phyloP scores from a whole-genome alignment of 163 green algal genomes.

The Smithsoniella earleae region DNA sequence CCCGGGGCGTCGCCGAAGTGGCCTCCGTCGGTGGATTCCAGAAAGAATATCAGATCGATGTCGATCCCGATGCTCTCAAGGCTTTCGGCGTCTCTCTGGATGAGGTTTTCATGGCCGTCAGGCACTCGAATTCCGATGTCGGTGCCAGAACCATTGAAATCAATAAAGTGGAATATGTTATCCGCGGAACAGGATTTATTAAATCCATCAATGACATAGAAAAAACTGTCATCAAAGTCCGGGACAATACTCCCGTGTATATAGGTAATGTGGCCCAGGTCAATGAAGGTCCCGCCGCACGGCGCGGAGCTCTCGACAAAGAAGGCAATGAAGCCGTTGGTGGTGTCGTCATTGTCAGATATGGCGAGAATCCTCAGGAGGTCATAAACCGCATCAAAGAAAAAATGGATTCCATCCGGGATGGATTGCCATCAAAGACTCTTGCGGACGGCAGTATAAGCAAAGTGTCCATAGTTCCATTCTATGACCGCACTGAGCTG shows the following conservation, averaged over 20 bases:
- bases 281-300: background rate
- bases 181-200: background rate
- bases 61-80: background rate
- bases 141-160: background rate
- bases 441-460: too few relatives aligned
- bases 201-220: background rate
- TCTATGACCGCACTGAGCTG: background rate
- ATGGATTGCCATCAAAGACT: too few relatives aligned
- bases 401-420: background rate
- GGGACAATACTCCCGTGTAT: background rate
- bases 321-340: background rate
- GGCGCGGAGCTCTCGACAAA: background rate
- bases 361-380: background rate
- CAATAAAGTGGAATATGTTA: background rate
- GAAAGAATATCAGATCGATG: background rate
- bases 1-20: background rate
- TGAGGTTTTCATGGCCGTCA: background rate
- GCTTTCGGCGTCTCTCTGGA: background rate
- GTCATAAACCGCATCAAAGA: background rate
- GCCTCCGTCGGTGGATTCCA: background rate
- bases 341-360: background rate
- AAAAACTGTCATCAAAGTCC: background rate
- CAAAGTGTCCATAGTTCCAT: background rate
- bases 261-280: background rate
- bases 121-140: background rate